Conservation (phyloP, 345 rosid species). For the Tarenaya hassleriana region DNA sequence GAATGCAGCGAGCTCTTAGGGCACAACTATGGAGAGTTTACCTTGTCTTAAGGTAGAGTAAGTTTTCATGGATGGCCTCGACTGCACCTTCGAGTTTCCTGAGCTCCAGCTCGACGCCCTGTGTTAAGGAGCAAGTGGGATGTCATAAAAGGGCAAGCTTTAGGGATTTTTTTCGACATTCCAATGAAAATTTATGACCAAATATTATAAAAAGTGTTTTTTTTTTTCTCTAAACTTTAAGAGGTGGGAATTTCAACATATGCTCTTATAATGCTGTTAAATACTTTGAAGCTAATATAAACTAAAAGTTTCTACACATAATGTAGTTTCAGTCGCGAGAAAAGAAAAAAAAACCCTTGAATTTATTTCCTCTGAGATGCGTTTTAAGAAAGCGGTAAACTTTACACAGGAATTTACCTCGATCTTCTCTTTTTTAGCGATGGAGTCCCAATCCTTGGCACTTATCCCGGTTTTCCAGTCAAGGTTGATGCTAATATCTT, state of each 20-base stretch:
- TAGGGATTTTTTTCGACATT: neutral
- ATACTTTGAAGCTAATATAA: too few relatives aligned
- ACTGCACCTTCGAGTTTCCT: conserved; percentile 74
- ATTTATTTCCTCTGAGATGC: too few relatives aligned
- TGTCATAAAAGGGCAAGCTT: neutral
- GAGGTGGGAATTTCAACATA: too few relatives aligned
- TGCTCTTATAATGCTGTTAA: too few relatives aligned
- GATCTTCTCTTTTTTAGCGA: conserved; percentile 77
- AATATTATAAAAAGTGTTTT: too few relatives aligned
- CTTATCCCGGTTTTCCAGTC: conserved; percentile 91
- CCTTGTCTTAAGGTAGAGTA: conserved; percentile 59
- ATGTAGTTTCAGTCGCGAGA: too few relatives aligned
- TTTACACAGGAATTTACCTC: conserved; percentile 43
- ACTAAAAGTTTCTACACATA: too few relatives aligned
- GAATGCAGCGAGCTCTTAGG: conserved; percentile 3
- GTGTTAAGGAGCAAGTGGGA: neutral
- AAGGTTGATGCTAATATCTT: conserved; percentile 51
- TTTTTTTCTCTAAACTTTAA: too few relatives aligned
- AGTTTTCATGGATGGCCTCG: conserved; percentile 69
- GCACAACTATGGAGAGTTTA: conserved; percentile 23
- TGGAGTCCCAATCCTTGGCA: conserved; percentile 87
- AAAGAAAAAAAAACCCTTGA: too few relatives aligned
- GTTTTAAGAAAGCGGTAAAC: too few relatives aligned
- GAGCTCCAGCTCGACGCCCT: conserved; percentile 95
- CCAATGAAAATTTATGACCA: too few relatives aligned